A percentile compares a stretch with the other conserved stretches of the same genome.
phyloP scores from a whole-genome alignment of 352 stramenopile species.

The Globisporangium okanoganense region DNA sequence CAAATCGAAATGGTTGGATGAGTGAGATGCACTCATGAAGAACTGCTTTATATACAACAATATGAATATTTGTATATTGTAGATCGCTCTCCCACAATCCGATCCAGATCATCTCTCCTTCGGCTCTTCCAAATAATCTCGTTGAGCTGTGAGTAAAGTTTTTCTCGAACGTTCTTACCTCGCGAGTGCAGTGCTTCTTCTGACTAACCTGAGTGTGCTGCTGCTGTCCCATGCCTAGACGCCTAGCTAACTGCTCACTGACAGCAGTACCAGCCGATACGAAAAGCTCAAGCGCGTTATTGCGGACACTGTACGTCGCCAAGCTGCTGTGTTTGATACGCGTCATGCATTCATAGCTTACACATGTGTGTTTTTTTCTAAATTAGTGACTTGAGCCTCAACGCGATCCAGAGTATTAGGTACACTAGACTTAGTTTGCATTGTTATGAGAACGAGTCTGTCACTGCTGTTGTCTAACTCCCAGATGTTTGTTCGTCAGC shows the following conservation, averaged over 20 bases:
- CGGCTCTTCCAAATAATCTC: conserved; percentile 8
- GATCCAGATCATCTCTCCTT: background rate
- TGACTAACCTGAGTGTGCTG: background rate
- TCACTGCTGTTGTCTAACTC: background rate
- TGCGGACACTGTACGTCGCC: conserved; percentile 11
- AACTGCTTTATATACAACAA: background rate
- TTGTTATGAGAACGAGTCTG: background rate
- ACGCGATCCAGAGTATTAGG: conserved; percentile 11
- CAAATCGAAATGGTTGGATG: background rate
- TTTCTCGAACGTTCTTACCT: background rate
- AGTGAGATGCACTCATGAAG: background rate
- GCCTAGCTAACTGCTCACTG: conserved; percentile 14
- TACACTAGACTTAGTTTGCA: background rate
- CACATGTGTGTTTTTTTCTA: no score
- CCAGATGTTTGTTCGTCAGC: background rate
- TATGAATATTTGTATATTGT: background rate
- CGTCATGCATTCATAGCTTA: no score
- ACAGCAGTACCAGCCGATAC: background rate
- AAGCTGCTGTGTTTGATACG: background rate
- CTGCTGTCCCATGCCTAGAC: background rate
- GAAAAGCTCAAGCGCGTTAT: background rate
- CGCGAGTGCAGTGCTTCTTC: background rate
- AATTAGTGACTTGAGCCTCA: conserved; percentile 16
- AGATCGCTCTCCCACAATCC: conserved; percentile 13
- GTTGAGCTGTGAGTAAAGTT: conserved; percentile 2